A percentile compares a stretch with the other conserved stretches of the same genome.
Evolutionary conservation across 2,329 filamentous ascomycete genomes (phyloP).

Genomic region (Penicillium sp.): DNA sequence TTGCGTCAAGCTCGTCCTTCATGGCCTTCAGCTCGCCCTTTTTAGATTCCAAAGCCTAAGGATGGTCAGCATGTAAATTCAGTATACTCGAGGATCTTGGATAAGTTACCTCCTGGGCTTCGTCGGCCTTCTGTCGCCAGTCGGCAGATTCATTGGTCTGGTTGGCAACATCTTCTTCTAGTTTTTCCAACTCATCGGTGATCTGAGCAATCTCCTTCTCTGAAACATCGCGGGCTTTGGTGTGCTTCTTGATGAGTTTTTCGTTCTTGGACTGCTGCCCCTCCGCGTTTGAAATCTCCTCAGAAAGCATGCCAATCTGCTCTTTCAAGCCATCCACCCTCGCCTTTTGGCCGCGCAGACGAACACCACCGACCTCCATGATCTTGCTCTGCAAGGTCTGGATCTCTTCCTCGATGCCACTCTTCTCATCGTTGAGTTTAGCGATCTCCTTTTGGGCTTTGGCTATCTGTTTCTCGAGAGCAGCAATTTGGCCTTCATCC

Average conservation of each 20-base stretch:
- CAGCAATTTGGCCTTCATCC: conserved; percentile 71
- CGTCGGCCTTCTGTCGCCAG: conserved; percentile 70
- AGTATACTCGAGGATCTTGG: not conserved
- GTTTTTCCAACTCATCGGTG: conserved; percentile 68
- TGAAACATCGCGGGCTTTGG: conserved; percentile 77
- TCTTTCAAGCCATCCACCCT: conserved; percentile 88
- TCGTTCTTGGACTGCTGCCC: conserved; percentile 89
- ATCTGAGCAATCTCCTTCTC: conserved; percentile 75
- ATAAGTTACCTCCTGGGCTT: conserved; percentile 65
- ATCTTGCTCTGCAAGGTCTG: conserved; percentile 92
- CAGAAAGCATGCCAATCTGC: conserved; percentile 75
- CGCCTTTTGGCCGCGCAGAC: conserved; percentile 82
- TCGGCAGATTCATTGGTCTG: conserved; percentile 75
- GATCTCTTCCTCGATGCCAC: conserved; percentile 88
- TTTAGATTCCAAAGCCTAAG: conserved; percentile 67
- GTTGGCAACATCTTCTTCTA: conserved; percentile 74
- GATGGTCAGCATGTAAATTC: conserved; percentile 21
- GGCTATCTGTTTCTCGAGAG: conserved; percentile 74
- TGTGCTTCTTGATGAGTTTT: conserved; percentile 84
- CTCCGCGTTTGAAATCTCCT: conserved; percentile 82
- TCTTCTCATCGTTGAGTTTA: conserved; percentile 78
- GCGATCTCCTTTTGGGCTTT: conserved; percentile 71
- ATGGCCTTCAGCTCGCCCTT: conserved; percentile 76
- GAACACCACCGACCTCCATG: conserved; percentile 96
- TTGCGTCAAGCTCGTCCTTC: conserved; percentile 84